Evolutionary conservation across 1,284 basidiomycete genomes (phyloP).

Genomic region (Malassezia restricta): DNA sequence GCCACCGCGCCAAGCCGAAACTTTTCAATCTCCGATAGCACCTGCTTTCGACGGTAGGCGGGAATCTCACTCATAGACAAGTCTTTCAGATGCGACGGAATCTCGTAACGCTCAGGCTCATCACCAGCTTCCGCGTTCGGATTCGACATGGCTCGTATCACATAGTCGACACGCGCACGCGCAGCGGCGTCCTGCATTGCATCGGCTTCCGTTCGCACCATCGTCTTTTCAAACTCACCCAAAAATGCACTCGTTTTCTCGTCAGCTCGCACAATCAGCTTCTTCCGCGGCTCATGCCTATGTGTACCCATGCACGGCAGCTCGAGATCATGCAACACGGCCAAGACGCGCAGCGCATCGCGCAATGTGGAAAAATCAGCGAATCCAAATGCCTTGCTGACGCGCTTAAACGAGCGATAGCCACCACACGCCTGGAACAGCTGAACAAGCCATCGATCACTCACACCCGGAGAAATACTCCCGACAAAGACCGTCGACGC

Average conservation of each 20-base stretch:
- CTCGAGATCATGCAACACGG: constrained; percentile 69
- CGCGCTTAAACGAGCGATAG: constrained; percentile 72
- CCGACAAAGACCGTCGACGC: constrained; percentile 68
- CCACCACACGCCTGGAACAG: constrained; percentile 69
- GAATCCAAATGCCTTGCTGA: constrained; percentile 88
- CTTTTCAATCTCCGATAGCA: constrained; percentile 85
- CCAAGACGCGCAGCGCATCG: constrained; percentile 66
- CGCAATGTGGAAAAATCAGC: constrained; percentile 82
- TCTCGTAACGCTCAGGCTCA: constrained; percentile 50
- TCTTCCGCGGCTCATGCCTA: constrained; percentile 51
- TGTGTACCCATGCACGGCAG: constrained; percentile 48
- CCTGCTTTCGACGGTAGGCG: constrained; percentile 82
- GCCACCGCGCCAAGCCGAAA: constrained; percentile 48
- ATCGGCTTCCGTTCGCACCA: constrained; percentile 61
- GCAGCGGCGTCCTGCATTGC: constrained; percentile 46
- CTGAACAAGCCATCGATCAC: constrained; percentile 61
- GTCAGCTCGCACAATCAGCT: constrained; percentile 65
- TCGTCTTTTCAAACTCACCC: constrained; percentile 66
- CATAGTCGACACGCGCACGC: constrained; percentile 51
- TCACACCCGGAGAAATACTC: constrained; percentile 85
- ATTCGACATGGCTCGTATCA: constrained; percentile 41
- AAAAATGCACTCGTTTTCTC: constrained; percentile 78
- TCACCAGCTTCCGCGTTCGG: constrained; percentile 57
- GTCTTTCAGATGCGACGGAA: constrained; percentile 87
- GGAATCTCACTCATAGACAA: constrained; percentile 86